A percentile compares a stretch with the other conserved stretches of the same genome.
Evolutionary conservation across 2,329 filamentous ascomycete genomes (phyloP).

Genomic region (Alternaria conjuncta): DNA sequence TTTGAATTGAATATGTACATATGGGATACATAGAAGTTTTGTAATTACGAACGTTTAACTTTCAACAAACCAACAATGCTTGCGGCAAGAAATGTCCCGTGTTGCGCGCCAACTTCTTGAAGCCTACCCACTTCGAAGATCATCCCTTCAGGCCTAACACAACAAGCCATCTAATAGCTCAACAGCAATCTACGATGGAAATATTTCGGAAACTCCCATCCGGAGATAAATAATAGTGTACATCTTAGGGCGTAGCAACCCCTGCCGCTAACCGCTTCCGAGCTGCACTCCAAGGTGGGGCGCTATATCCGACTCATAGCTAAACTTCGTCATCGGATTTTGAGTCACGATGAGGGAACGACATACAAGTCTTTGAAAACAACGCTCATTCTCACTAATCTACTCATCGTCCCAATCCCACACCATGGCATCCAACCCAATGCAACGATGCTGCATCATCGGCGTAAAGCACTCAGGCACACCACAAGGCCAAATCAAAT

Average conservation of each 20-base stretch:
- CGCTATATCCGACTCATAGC: background rate
- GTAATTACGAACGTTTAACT: background rate
- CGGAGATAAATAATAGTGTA: background rate
- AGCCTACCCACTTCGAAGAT: background rate
- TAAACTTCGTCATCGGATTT: background rate
- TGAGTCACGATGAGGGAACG: background rate
- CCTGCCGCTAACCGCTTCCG: background rate
- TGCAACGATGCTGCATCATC: constrained; percentile 55
- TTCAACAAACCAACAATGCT: background rate
- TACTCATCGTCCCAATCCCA: background rate
- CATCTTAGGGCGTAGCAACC: background rate
- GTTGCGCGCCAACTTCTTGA: background rate
- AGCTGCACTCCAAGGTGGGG: background rate
- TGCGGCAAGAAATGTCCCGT: background rate
- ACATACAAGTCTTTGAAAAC: background rate
- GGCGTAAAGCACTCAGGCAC: constrained; percentile 61
- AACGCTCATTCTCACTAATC: background rate
- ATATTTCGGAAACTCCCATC: background rate
- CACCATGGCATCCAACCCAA: constrained; percentile 61
- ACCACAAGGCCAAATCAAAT: constrained; percentile 56
- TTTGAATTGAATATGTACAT: background rate
- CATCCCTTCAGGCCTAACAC: background rate
- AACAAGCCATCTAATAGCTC: background rate
- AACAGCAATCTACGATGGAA: background rate
- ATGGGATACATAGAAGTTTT: background rate